A percentile compares a stretch with the other conserved stretches of the same genome.
Evolutionary conservation across 257 asterid genomes (phyloP).

Genomic region (Solanum piurae): DNA sequence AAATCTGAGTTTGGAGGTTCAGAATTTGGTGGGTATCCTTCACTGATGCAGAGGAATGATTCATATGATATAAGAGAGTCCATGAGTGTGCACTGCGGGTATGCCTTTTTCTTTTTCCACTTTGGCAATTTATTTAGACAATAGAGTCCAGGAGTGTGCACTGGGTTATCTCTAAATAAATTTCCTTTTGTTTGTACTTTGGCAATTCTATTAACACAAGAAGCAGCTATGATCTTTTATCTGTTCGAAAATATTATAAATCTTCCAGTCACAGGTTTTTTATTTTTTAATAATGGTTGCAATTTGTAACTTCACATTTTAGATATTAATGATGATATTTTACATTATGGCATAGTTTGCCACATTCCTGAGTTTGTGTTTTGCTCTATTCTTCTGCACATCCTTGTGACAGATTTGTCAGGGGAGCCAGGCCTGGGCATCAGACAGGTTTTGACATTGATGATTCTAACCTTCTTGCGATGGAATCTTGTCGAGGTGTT

Average conservation of each 20-base stretch:
- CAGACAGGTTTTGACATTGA: constrained; percentile 75
- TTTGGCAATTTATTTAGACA: neutral
- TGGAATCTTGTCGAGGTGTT: constrained; percentile 76
- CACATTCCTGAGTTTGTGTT: neutral
- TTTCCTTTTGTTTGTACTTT: neutral
- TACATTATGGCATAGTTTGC: neutral
- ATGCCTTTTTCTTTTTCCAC: constrained; percentile 14
- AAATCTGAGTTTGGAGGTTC: constrained; percentile 94
- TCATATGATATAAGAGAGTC: constrained; percentile 74
- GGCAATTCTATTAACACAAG: neutral
- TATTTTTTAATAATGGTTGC: neutral
- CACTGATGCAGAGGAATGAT: constrained; percentile 55
- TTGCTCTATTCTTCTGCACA: neutral
- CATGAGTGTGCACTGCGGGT: constrained; percentile 91
- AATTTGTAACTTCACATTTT: neutral
- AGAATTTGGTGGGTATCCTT: constrained; percentile 84
- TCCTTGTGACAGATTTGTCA: constrained; percentile 48
- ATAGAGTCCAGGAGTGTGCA: neutral
- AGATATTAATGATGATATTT: neutral
- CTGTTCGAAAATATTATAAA: neutral
- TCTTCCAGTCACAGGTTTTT: neutral
- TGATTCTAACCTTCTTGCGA: constrained; percentile 67
- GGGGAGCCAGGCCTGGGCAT: constrained; percentile 72
- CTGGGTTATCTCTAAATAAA: neutral
- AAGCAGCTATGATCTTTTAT: neutral